phyloP scores from a whole-genome alignment of 768 basidiomycete species.

The Naematelia encephala region DNA sequence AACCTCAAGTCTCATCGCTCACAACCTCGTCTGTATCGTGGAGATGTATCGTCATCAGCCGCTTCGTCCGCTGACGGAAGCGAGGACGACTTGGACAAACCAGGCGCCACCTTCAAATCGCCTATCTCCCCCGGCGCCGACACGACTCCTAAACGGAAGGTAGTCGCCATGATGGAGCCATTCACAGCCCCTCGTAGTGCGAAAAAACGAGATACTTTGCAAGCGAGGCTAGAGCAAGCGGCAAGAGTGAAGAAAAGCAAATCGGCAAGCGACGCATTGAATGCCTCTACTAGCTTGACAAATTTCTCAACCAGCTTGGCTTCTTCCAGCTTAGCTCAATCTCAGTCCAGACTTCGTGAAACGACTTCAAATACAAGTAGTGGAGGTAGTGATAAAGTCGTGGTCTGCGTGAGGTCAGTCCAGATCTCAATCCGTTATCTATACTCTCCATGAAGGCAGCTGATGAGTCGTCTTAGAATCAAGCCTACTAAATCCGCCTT shows the following conservation, averaged over 20 bases:
- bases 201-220: conserved; percentile 28
- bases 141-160: conserved; percentile 35
- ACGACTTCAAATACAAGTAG: neutral
- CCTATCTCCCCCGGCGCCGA: conserved; percentile 13
- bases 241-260: conserved; percentile 32
- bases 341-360: neutral
- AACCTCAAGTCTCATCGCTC: conserved; percentile 20
- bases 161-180: conserved; percentile 27
- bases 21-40: conserved; percentile 29
- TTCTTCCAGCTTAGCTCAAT: neutral
- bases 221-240: conserved; percentile 25
- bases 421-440: conserved; percentile 4
- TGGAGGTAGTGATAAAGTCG: conserved; percentile 36
- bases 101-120: neutral
- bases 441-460: conserved; percentile 1
- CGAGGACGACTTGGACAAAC: conserved; percentile 18
- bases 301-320: neutral
- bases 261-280: conserved; percentile 18
- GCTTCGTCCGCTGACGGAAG: conserved; percentile 18
- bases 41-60: conserved; percentile 40
- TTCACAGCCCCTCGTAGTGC: conserved; percentile 9
- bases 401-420: conserved; percentile 46
- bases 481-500: conserved; percentile 40
- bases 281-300: neutral
- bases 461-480: conserved; percentile 20